These are phyloP conservation scores for Fomitopsis schrenkii DNA, from an alignment of 1,284 basidiomycete genomes.

Conservation along the genomic window DNA sequence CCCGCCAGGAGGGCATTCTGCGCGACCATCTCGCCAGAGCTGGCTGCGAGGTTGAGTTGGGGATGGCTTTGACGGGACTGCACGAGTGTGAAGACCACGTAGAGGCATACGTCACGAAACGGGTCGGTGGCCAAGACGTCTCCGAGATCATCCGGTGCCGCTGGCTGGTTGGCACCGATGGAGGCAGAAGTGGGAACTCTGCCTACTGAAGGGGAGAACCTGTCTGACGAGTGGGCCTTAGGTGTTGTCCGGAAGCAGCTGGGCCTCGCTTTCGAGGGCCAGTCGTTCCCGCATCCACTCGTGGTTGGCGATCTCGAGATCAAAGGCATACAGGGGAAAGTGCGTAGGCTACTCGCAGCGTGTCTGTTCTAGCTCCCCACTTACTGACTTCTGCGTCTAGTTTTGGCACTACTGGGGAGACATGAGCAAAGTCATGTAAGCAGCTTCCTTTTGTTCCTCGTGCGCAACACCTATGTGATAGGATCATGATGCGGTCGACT, in stretches of 20 bases:
- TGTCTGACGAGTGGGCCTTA: neutral
- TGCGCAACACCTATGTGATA: neutral
- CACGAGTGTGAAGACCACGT: slow-evolving; percentile 24
- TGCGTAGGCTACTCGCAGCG: slow-evolving; percentile 8
- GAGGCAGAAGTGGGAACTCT: slow-evolving; percentile 18
- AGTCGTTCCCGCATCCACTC: slow-evolving; percentile 21
- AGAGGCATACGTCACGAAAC: slow-evolving; percentile 9
- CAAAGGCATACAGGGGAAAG: slow-evolving; percentile 18
- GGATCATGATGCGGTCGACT: slow-evolving; percentile 2
- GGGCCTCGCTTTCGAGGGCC: slow-evolving; percentile 27
- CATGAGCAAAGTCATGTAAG: slow-evolving; percentile 11
- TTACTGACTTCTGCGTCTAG: slow-evolving; percentile 8
- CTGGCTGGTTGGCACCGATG: slow-evolving; percentile 35
- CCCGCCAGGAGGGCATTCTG: slow-evolving; percentile 25
- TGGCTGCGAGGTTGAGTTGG: slow-evolving; percentile 26
- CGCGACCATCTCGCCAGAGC: slow-evolving; percentile 23
- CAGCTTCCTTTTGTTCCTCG: neutral
- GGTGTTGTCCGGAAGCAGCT: slow-evolving; percentile 26
- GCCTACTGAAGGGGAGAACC: too few relatives aligned
- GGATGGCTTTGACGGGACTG: slow-evolving; percentile 23
- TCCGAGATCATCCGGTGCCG: slow-evolving; percentile 13
- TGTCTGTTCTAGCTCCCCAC: neutral
- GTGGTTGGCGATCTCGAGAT: slow-evolving; percentile 28
- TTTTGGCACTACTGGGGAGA: slow-evolving; percentile 28
- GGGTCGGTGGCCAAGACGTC: slow-evolving; percentile 2